Conservation (phyloP, 1,284 basidiomycete species). For the Termitomyces sp. region DNA sequence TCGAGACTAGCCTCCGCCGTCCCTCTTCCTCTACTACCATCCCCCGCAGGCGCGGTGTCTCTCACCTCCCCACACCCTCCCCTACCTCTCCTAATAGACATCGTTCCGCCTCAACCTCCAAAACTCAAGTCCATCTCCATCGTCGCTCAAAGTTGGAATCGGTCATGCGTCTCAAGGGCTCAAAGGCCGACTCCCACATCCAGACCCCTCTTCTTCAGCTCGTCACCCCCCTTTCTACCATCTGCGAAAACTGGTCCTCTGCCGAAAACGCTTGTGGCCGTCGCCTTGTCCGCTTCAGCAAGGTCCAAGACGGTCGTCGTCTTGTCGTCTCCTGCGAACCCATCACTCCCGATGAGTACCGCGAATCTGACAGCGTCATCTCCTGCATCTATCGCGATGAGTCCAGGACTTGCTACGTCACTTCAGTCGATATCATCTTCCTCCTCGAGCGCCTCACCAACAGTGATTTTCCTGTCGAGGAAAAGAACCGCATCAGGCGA, state of each 20-base stretch:
- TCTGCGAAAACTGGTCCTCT: constrained; percentile 52
- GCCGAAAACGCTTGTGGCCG: constrained; percentile 56
- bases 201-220: constrained; percentile 55
- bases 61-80: constrained; percentile 24
- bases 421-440: constrained; percentile 93
- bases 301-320: constrained; percentile 53
- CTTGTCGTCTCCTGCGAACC: constrained; percentile 62
- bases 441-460: constrained; percentile 86
- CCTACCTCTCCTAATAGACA: constrained; percentile 20
- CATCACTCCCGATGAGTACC: constrained; percentile 57
- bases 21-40: constrained; percentile 19
- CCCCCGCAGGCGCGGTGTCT: constrained; percentile 27
- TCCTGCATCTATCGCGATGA: constrained; percentile 90
- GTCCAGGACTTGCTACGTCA: constrained; percentile 78
- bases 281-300: constrained; percentile 67
- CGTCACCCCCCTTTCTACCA: constrained; percentile 45
- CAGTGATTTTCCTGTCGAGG: constrained; percentile 84
- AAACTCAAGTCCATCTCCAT: constrained; percentile 27
- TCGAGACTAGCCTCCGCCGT: constrained; percentile 12
- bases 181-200: constrained; percentile 30
- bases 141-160: constrained; percentile 38
- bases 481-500: constrained; percentile 93
- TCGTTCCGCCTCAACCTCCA: constrained; percentile 9
- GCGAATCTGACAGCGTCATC: constrained; percentile 55
- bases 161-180: constrained; percentile 37